These are phyloP conservation scores for Umbilicaria muhlenbergii DNA, from an alignment of 495 filamentous ascomycete genomes.

Conservation along the genomic window DNA sequence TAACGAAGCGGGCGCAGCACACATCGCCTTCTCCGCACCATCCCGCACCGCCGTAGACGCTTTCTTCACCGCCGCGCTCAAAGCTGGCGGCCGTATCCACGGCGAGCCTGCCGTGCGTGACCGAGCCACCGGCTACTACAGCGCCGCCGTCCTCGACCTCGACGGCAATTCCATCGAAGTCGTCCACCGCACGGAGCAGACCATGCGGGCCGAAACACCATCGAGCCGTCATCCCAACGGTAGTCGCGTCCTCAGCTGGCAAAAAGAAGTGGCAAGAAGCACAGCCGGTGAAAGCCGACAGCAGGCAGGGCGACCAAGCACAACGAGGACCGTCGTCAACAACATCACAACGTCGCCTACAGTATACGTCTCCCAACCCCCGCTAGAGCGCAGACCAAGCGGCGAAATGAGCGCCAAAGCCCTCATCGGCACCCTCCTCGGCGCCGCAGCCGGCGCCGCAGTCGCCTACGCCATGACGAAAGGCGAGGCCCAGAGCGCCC, in stretches of 20 bases:
- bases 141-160: conserved; percentile 43
- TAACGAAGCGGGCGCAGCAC: conserved; percentile 31
- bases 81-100: conserved; percentile 39
- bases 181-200: conserved; percentile 29
- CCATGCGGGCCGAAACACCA: not conserved
- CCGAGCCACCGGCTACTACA: conserved; percentile 37
- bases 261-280: conserved; percentile 10
- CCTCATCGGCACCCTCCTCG: conserved; percentile 60
- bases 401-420: conserved; percentile 27
- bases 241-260: conserved; percentile 7
- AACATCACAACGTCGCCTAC: conserved; percentile 18
- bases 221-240: conserved; percentile 1
- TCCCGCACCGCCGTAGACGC: conserved; percentile 34
- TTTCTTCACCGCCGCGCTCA: conserved; percentile 45
- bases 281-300: not conserved
- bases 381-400: conserved; percentile 17
- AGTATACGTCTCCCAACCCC: conserved; percentile 17
- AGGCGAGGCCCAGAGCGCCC: conserved; percentile 30
- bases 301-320: not conserved
- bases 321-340: conserved; percentile 18
- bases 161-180: conserved; percentile 47
- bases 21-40: conserved; percentile 43
- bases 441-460: conserved; percentile 59
- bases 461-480: conserved; percentile 58
- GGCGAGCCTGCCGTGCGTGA: conserved; percentile 38